phyloP scores from a whole-genome alignment of 2,329 filamentous ascomycete species.

The Alternaria ethzedia region DNA sequence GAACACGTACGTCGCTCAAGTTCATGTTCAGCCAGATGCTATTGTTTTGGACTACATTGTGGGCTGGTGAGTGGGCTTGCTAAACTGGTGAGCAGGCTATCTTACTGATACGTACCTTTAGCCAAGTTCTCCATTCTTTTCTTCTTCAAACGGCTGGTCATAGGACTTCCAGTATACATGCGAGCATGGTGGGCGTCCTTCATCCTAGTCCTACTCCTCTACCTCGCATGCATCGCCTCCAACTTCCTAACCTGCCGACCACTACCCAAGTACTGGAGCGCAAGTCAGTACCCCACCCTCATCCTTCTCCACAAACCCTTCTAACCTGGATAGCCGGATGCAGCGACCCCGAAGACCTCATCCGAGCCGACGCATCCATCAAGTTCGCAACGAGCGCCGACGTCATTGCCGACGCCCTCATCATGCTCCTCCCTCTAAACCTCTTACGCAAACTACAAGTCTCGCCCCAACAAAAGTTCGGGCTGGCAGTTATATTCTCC shows the following conservation, averaged over 20 bases:
- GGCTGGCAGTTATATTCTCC: not conserved
- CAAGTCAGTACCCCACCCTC: not conserved
- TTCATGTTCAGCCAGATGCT: slow-evolving; percentile 14
- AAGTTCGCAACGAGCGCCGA: not conserved
- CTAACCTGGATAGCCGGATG: not conserved
- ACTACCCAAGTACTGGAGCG: not conserved
- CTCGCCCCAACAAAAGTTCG: not conserved
- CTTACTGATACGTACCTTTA: not conserved
- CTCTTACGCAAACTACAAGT: not conserved
- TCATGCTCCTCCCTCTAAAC: not conserved
- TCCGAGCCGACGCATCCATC: not conserved
- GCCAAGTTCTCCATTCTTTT: not conserved
- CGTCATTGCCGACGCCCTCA: not conserved
- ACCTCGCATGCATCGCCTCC: slow-evolving; percentile 8
- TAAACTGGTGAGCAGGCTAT: not conserved
- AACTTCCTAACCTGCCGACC: slow-evolving; percentile 10
- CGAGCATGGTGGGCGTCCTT: not conserved
- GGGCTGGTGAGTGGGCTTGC: slow-evolving; percentile 2
- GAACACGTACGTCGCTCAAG: slow-evolving; percentile 2
- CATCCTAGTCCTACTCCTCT: slow-evolving; percentile 1
- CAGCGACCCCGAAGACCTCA: not conserved
- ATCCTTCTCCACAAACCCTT: not conserved
- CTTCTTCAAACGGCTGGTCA: not conserved
- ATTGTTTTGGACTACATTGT: slow-evolving; percentile 10
- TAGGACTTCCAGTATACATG: not conserved